Conservation (phyloP, 345 rosid species). For the Salix arbutifolia region DNA sequence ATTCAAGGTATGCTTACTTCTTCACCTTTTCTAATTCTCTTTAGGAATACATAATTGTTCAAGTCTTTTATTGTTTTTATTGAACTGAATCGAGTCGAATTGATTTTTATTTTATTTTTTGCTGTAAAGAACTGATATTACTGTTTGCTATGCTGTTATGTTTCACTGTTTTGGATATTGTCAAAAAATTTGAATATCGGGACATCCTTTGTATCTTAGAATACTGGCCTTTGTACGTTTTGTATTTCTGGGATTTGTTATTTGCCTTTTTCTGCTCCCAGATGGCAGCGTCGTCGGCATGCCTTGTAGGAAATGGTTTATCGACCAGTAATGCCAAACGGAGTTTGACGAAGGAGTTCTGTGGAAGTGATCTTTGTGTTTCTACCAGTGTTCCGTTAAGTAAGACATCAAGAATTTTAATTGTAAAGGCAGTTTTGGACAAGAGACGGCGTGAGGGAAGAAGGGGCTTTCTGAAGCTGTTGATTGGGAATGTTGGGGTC, state of each 20-base stretch:
- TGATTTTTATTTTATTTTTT: too few relatives aligned
- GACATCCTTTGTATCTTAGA: neutral
- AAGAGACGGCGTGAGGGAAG: constrained; percentile 49
- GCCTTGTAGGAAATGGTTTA: constrained; percentile 63
- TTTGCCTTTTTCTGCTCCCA: constrained; percentile 10
- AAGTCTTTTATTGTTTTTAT: too few relatives aligned
- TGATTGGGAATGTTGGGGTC: constrained; percentile 64
- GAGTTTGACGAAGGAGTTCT: constrained; percentile 33
- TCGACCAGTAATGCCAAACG: constrained; percentile 36
- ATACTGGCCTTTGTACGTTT: neutral
- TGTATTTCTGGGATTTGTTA: neutral
- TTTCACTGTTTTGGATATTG: too few relatives aligned
- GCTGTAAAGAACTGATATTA: too few relatives aligned
- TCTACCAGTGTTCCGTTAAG: constrained; percentile 29
- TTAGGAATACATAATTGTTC: too few relatives aligned
- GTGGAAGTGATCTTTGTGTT: constrained; percentile 34
- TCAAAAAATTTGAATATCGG: neutral
- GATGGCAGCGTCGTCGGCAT: constrained; percentile 78
- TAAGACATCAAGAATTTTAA: constrained; percentile 35
- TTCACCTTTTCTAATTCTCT: neutral
- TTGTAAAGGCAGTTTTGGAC: constrained; percentile 52
- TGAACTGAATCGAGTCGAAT: too few relatives aligned
- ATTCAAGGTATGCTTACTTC: neutral
- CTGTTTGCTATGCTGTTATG: too few relatives aligned
- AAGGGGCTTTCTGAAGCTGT: constrained; percentile 63